Percentiles rank a stretch among this genome's conserved stretches.
Evolutionary conservation across 2,329 filamentous ascomycete species (phyloP).

Genomic region (Aspergillus amoenus): DNA sequence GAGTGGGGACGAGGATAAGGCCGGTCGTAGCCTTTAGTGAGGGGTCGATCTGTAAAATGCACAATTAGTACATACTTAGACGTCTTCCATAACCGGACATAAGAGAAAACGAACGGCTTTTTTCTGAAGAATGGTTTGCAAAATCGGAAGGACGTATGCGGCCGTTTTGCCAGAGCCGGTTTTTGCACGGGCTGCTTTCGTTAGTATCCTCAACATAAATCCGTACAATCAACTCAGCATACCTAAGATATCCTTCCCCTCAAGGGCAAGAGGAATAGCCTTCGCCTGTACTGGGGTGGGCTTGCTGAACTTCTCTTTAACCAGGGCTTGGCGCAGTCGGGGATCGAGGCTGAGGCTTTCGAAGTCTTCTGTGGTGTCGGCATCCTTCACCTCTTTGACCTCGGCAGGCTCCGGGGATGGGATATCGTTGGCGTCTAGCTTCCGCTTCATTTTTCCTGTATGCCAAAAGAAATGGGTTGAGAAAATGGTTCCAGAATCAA

Average conservation of each 20-base stretch:
- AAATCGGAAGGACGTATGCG: constrained; percentile 88
- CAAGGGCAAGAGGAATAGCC: constrained; percentile 82
- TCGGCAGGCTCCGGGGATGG: constrained; percentile 38
- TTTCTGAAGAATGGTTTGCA: constrained; percentile 77
- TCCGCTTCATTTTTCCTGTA: constrained; percentile 47
- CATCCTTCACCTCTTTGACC: constrained; percentile 23
- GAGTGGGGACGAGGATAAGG: constrained; percentile 90
- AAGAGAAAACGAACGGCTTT: constrained; percentile 57
- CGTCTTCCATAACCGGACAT: not conserved
- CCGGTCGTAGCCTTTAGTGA: constrained; percentile 59
- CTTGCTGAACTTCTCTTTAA: constrained; percentile 76
- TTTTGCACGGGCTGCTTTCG: constrained; percentile 70
- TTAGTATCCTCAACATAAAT: constrained; percentile 16
- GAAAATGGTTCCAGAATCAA: not conserved
- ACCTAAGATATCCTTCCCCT: constrained; percentile 81
- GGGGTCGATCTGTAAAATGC: constrained; percentile 30
- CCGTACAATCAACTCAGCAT: constrained; percentile 7
- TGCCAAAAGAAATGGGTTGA: not conserved
- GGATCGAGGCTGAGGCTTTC: constrained; percentile 77
- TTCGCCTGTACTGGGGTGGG: constrained; percentile 87
- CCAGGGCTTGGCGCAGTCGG: constrained; percentile 80
- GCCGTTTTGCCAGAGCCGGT: constrained; percentile 97
- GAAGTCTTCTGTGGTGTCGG: constrained; percentile 62
- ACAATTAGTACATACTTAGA: constrained; percentile 2
- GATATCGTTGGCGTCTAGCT: constrained; percentile 49